phyloP scores from a whole-genome alignment of 805 yeast species.

The Barnettozyma populi region DNA sequence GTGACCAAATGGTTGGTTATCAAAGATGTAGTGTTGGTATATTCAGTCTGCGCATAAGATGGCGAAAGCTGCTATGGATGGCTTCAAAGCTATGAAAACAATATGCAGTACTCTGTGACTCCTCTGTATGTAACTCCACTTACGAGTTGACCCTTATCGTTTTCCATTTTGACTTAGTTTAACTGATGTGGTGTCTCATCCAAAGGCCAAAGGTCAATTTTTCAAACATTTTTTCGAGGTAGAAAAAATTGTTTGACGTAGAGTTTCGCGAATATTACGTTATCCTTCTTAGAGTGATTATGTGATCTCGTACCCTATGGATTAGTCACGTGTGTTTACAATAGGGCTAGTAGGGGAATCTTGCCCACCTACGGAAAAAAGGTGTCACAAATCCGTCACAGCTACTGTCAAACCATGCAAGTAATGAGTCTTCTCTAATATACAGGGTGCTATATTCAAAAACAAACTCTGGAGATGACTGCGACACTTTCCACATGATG shows the following conservation, averaged over 20 bases:
- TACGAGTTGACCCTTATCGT: constrained; percentile 99
- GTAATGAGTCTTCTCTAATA: not conserved
- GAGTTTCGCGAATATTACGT: constrained; percentile 1
- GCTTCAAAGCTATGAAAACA: not conserved
- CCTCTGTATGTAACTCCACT: constrained; percentile 36
- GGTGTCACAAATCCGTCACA: not conserved
- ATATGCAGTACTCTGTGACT: not conserved
- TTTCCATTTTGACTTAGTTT: constrained; percentile 78
- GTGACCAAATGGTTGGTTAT: too few species aligned
- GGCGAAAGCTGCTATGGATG: not conserved
- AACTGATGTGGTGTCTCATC: constrained; percentile 5
- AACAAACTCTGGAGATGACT: constrained; percentile 42
- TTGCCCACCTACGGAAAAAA: not conserved
- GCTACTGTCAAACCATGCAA: not conserved
- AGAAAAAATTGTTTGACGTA: constrained; percentile 6
- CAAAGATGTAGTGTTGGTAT: not conserved
- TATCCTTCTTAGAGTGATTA: not conserved
- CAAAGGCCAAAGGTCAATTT: not conserved
- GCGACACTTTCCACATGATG: constrained; percentile 90
- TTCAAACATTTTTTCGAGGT: constrained; percentile 4
- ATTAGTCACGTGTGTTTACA: not conserved
- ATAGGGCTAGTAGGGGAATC: not conserved
- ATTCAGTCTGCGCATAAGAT: not conserved
- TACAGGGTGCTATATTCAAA: not conserved
- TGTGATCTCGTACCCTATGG: not conserved